A percentile compares a stretch with the other conserved stretches of the same genome.
Conservation (phyloP, 768 basidiomycete species). For the Russula griseocarnosa region DNA sequence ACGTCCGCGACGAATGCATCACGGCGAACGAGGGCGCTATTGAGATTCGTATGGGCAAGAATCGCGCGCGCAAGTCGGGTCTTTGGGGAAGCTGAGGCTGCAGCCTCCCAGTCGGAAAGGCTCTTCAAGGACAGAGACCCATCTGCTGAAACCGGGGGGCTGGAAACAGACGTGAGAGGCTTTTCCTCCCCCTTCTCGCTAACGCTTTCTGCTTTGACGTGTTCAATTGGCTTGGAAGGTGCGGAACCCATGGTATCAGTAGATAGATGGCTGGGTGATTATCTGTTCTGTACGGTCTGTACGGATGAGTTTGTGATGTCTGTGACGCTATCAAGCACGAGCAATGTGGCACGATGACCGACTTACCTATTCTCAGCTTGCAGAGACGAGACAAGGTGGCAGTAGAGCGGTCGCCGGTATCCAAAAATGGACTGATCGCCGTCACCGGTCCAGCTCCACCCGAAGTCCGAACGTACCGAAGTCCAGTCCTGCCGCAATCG, state of each 20-base stretch:
- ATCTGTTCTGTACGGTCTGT: too few relatives aligned
- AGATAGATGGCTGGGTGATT: neutral
- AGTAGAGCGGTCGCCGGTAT: neutral
- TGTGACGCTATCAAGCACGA: too few relatives aligned
- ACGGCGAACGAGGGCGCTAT: constrained; percentile 58
- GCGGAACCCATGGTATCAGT: constrained; percentile 37
- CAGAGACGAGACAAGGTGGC: neutral
- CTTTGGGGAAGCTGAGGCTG: constrained; percentile 53
- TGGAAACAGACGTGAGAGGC: constrained; percentile 20
- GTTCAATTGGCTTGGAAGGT: constrained; percentile 34
- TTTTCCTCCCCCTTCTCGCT: constrained; percentile 29
- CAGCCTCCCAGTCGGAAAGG: constrained; percentile 64
- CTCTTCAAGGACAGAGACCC: constrained; percentile 59
- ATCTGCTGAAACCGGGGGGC: constrained; percentile 45
- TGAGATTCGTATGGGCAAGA: constrained; percentile 65
- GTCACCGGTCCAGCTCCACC: neutral
- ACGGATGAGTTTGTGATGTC: too few relatives aligned
- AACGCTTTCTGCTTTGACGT: constrained; percentile 16
- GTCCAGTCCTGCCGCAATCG: too few relatives aligned
- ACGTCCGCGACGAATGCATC: constrained; percentile 55
- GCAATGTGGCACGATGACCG: neutral
- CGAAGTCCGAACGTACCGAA: too few relatives aligned
- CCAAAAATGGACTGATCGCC: neutral
- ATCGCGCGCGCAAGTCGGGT: constrained; percentile 71
- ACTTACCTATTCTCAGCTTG: neutral